These are phyloP conservation scores for Calamus simplicifolius DNA, from an alignment of 176 grass and related monocot genomes.

Conservation along the genomic window DNA sequence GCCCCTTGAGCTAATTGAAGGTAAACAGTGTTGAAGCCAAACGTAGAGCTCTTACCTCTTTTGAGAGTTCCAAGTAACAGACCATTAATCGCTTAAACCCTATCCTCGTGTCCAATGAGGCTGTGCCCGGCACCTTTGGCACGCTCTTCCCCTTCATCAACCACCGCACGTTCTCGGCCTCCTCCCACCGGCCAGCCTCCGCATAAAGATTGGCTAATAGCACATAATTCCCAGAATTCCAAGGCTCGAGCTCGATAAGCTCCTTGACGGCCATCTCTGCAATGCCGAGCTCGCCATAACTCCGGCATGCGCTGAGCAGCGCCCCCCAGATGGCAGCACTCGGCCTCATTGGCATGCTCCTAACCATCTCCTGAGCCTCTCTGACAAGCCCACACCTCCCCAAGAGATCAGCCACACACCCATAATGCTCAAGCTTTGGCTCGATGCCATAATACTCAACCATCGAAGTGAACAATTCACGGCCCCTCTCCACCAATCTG, in stretches of 20 bases:
- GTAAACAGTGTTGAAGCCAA: too few relatives aligned
- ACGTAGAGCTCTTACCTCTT: too few relatives aligned
- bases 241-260: conserved; percentile 52
- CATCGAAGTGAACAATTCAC: conserved; percentile 40
- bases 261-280: conserved; percentile 53
- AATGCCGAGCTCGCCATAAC: conserved; percentile 25
- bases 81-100: too few relatives aligned
- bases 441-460: conserved; percentile 17
- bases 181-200: conserved; percentile 37
- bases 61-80: too few relatives aligned
- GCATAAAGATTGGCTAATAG: conserved; percentile 52
- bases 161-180: conserved; percentile 30
- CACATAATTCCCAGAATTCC: conserved; percentile 57
- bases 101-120: conserved; percentile 4
- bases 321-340: conserved; percentile 52
- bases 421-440: conserved; percentile 42
- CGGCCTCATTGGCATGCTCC: conserved; percentile 38
- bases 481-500: conserved; percentile 35
- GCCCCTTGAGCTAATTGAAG: too few relatives aligned
- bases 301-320: conserved; percentile 35
- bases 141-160: conserved; percentile 58
- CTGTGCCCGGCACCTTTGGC: conserved; percentile 51
- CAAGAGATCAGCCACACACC: conserved; percentile 54
- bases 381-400: conserved; percentile 38
- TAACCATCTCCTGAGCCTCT: conserved; percentile 36